These are phyloP conservation scores for Trichoderma asperellum DNA, from an alignment of 2,329 filamentous ascomycete genomes.

Conservation along the genomic window DNA sequence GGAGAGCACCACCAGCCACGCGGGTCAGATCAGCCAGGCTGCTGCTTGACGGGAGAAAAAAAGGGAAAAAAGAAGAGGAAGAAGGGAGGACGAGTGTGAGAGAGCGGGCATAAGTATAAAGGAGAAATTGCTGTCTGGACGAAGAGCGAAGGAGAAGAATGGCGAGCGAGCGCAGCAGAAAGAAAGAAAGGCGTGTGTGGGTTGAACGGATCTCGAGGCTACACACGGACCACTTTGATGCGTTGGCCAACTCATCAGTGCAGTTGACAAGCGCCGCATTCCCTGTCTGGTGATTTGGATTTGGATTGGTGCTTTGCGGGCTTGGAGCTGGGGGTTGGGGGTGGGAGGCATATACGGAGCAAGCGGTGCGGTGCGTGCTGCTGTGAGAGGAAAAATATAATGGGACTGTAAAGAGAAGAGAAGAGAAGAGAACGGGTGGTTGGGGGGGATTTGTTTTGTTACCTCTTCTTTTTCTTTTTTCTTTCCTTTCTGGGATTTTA, in stretches of 20 bases:
- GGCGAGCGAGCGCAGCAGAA: not conserved
- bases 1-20: not conserved
- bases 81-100: not conserved
- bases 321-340: conserved; percentile 6
- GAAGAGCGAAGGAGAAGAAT: conserved; percentile 4
- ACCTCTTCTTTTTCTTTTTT: not conserved
- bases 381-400: not conserved
- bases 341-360: not conserved
- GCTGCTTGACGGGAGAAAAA: not conserved
- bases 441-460: not conserved
- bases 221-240: conserved; percentile 49
- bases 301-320: conserved; percentile 20
- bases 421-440: no score
- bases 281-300: conserved; percentile 33
- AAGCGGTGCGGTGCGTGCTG: not conserved
- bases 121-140: not conserved
- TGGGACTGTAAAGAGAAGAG: not conserved
- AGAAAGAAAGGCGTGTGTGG: conserved; percentile 3
- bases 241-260: conserved; percentile 50
- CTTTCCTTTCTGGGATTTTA: no score
- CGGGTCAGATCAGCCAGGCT: not conserved
- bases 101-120: conserved; percentile 17
- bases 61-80: not conserved
- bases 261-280: conserved; percentile 45
- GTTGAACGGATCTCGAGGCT: conserved; percentile 37